A percentile compares a stretch with the other conserved stretches of the same genome.
Evolutionary conservation across 2,329 filamentous ascomycete genomes (phyloP).

Genomic region (Cladosporium sp.): DNA sequence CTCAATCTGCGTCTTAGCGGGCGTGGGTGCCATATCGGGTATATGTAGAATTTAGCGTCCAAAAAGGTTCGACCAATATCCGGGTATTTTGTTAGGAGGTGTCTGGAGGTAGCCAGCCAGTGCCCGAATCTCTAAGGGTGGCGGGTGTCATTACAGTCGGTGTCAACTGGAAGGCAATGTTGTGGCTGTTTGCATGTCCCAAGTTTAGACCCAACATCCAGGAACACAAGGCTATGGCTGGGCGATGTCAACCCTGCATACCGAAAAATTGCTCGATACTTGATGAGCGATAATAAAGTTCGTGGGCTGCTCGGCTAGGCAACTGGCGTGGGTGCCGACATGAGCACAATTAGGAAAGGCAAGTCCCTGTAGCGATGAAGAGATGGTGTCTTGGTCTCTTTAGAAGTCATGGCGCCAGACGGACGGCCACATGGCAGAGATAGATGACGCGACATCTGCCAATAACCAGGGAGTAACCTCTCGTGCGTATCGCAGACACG

Average conservation of each 20-base stretch:
- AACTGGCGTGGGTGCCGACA: not conserved
- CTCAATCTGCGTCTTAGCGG: not conserved
- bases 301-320: not conserved
- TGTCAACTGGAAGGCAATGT: not conserved
- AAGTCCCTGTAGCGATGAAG: not conserved
- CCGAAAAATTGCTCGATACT: not conserved
- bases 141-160: conserved; percentile 6
- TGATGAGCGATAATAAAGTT: not conserved
- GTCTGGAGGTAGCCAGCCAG: not conserved
- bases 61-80: not conserved
- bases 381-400: not conserved
- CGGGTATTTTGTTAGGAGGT: not conserved
- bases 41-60: not conserved
- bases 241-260: conserved; percentile 1
- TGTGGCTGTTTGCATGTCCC: conserved; percentile 2
- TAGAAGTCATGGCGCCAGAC: not conserved
- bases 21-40: not conserved
- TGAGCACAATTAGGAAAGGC: not conserved
- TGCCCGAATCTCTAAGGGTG: not conserved
- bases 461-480: not conserved
- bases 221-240: not conserved
- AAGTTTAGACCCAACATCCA: conserved; percentile 10
- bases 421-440: not conserved
- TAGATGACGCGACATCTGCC: conserved; percentile 1
- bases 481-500: conserved; percentile 5